Percentiles rank a stretch among this genome's conserved stretches.
Conservation (phyloP, 2,329 filamentous ascomycete genomes). For the Tolypocladium cylindrosporum region DNA sequence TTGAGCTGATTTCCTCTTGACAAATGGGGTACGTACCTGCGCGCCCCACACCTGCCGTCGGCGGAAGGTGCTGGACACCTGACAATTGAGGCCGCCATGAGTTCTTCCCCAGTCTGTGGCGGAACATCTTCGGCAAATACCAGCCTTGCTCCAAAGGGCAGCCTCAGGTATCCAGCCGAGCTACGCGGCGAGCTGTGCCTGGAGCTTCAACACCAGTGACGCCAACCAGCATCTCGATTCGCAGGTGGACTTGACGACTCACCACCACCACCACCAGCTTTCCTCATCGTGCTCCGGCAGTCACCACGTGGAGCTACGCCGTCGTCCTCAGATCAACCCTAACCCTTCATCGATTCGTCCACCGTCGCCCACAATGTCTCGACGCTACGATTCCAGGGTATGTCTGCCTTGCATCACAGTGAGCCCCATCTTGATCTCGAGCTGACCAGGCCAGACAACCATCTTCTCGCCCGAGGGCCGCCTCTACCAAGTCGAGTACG, state of each 20-base stretch:
- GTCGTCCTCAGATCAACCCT: neutral
- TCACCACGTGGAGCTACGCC: neutral
- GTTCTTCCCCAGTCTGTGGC: neutral
- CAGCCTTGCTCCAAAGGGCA: neutral
- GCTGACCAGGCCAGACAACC: slow-evolving; percentile 60
- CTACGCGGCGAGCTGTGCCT: slow-evolving; percentile 12
- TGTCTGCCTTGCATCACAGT: slow-evolving; percentile 25
- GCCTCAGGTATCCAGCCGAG: slow-evolving; percentile 5
- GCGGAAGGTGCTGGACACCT: neutral
- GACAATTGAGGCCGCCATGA: neutral
- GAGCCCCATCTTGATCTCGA: neutral
- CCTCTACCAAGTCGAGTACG: slow-evolving; percentile 98
- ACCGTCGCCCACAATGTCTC: slow-evolving; percentile 59
- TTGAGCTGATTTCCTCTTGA: neutral
- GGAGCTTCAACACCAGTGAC: slow-evolving; percentile 9
- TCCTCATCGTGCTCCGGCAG: slow-evolving; percentile 2
- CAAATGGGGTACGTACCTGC: slow-evolving; percentile 1
- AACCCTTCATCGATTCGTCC: neutral
- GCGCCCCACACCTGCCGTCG: neutral
- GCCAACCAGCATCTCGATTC: slow-evolving; percentile 1
- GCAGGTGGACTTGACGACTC: neutral
- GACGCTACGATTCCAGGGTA: slow-evolving; percentile 95
- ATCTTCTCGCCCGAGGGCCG: slow-evolving; percentile 99
- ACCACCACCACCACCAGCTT: neutral
- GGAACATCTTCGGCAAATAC: neutral